These are phyloP conservation scores for Viola odorata DNA, from an alignment of 345 rosid species.

Conservation along the genomic window DNA sequence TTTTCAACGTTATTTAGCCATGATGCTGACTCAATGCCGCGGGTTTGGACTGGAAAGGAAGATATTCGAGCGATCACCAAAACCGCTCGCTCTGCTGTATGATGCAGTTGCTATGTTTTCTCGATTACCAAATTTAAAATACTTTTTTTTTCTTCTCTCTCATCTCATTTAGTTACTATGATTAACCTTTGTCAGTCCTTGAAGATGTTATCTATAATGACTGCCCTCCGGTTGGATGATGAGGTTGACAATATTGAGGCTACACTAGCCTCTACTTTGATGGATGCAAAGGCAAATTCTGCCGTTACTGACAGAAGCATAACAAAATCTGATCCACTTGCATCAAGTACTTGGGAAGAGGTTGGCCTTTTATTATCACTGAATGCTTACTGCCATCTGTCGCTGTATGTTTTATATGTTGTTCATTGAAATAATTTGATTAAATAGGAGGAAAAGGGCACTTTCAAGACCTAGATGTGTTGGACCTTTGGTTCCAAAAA, in stretches of 20 bases:
- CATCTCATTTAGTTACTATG: constrained; percentile 17
- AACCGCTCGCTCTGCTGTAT: constrained; percentile 82
- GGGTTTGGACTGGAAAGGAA: constrained; percentile 98
- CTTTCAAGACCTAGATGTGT: background rate
- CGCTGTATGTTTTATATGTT: background rate
- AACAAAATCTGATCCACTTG: constrained; percentile 61
- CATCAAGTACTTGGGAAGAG: constrained; percentile 95
- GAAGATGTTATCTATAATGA: constrained; percentile 85
- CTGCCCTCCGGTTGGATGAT: constrained; percentile 71
- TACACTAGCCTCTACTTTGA: constrained; percentile 48
- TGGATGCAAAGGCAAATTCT: constrained; percentile 39
- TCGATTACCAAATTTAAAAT: constrained; percentile 6
- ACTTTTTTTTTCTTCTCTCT: background rate
- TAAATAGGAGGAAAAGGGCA: background rate
- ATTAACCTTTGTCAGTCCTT: constrained; percentile 54
- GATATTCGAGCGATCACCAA: constrained; percentile 92
- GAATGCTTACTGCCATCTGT: background rate
- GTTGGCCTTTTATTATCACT: constrained; percentile 32
- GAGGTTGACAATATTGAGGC: constrained; percentile 66
- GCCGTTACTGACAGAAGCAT: constrained; percentile 48
- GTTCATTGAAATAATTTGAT: background rate
- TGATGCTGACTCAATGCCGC: constrained; percentile 97
- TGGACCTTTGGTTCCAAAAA: background rate
- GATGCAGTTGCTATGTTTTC: constrained; percentile 6
- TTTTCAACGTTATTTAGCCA: constrained; percentile 83